Conservation (phyloP, 163 green algal genomes). For the Scenedesmus sp. region DNA sequence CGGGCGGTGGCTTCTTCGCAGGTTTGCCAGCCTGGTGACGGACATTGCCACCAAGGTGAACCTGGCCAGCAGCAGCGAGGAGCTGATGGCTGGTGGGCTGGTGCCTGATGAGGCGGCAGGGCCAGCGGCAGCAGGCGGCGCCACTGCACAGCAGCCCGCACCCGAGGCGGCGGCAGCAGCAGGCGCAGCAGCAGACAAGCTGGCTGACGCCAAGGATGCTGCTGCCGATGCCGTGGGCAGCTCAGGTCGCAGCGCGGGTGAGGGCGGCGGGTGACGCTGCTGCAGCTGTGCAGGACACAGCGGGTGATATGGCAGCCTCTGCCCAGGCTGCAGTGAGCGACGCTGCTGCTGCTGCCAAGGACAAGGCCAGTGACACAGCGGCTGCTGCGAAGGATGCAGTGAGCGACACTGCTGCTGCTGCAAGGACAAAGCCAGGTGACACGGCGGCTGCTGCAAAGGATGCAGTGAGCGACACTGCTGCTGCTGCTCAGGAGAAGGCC, state of each 20-base stretch:
- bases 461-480: not conserved
- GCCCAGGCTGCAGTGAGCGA: not conserved
- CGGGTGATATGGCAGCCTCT: not conserved
- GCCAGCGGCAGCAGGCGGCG: constrained; percentile 31
- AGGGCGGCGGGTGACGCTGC: constrained; percentile 8
- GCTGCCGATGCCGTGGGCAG: not conserved
- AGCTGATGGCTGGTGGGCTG: constrained; percentile 45
- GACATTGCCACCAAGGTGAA: constrained; percentile 53
- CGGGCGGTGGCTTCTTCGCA: constrained; percentile 8
- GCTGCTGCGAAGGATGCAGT: not conserved
- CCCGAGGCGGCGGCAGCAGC: constrained; percentile 21
- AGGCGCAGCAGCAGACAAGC: constrained; percentile 16
- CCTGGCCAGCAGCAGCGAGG: constrained; percentile 47
- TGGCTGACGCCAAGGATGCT: not conserved
- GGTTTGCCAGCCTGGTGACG: constrained; percentile 20
- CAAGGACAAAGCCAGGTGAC: not conserved
- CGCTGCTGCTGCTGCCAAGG: not conserved
- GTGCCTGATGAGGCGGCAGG: constrained; percentile 38
- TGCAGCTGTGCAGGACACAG: constrained; percentile 35
- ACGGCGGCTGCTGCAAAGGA: not conserved
- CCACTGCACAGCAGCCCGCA: not conserved
- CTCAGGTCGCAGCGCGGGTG: not conserved
- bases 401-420: not conserved
- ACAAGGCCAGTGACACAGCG: not conserved
- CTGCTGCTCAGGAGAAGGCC: not conserved